These are phyloP conservation scores for Borovskyia barvae DNA, from an alignment of 208 protist genomes.

Conservation along the genomic window DNA sequence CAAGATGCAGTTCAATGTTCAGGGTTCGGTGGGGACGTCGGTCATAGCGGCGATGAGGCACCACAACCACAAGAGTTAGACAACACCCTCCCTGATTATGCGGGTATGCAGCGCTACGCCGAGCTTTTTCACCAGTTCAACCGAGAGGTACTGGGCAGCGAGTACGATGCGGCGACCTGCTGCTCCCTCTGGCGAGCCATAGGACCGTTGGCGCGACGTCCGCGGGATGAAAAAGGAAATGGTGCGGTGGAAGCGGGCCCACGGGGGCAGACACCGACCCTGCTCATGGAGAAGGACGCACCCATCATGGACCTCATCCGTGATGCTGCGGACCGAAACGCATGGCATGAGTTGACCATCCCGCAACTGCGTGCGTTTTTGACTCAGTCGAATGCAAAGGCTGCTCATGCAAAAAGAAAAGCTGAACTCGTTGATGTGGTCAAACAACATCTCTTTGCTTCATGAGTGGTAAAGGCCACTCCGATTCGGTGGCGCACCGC, in stretches of 20 bases:
- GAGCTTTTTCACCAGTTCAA: slow-evolving; percentile 53
- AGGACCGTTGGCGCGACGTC: slow-evolving; percentile 3
- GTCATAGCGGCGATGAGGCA: background rate
- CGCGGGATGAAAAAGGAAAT: background rate
- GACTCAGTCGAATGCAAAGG: slow-evolving; percentile 1
- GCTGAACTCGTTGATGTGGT: slow-evolving; percentile 8
- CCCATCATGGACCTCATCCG: slow-evolving; percentile 21
- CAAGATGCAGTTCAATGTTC: too few relatives aligned
- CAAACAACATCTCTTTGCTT: background rate
- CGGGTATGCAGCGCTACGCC: slow-evolving; percentile 37
- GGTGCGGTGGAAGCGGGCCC: background rate
- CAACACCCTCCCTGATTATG: slow-evolving; percentile 49
- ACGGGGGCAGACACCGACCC: background rate
- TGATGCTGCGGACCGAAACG: slow-evolving; percentile 28
- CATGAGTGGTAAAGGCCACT: too few relatives aligned
- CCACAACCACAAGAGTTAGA: slow-evolving; percentile 13
- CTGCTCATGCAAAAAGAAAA: slow-evolving; percentile 9
- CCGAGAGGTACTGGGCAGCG: slow-evolving; percentile 31
- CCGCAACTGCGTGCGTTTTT: slow-evolving; percentile 47
- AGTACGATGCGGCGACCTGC: slow-evolving; percentile 41
- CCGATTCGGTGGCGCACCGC: too few relatives aligned
- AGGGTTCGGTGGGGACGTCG: background rate
- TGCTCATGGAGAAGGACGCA: background rate
- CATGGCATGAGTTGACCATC: slow-evolving; percentile 35
- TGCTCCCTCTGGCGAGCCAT: slow-evolving; percentile 27